These are phyloP conservation scores for Tulasnella sp. DNA, from an alignment of 768 basidiomycete genomes.

Conservation along the genomic window DNA sequence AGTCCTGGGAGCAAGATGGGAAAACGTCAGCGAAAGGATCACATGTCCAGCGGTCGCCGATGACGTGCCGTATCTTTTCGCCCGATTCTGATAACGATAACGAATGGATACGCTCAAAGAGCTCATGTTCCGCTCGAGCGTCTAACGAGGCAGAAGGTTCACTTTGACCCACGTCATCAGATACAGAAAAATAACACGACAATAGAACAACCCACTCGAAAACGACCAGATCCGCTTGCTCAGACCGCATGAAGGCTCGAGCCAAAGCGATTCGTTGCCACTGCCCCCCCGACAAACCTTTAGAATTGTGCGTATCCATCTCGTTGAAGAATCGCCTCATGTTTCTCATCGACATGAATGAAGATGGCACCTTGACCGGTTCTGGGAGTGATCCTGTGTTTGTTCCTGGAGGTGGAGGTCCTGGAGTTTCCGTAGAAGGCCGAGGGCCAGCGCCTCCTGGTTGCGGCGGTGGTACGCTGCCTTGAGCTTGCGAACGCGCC, in stretches of 20 bases:
- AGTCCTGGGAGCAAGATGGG: slow-evolving; percentile 37
- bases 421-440: neutral
- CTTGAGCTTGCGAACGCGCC: neutral
- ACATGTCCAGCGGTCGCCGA: too few relatives aligned
- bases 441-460: neutral
- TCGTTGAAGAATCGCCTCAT: too few relatives aligned
- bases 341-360: too few relatives aligned
- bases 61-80: slow-evolving; percentile 29
- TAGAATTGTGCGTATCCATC: too few relatives aligned
- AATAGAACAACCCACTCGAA: slow-evolving; percentile 59
- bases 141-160: slow-evolving; percentile 26
- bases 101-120: slow-evolving; percentile 42
- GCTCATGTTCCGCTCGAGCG: slow-evolving; percentile 51
- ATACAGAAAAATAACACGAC: neutral
- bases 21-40: slow-evolving; percentile 22
- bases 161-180: slow-evolving; percentile 5
- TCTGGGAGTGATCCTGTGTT: neutral
- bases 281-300: slow-evolving; percentile 30
- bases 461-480: neutral
- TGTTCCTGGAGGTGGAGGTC: too few relatives aligned
- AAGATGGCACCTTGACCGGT: too few relatives aligned
- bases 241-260: slow-evolving; percentile 73
- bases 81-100: slow-evolving; percentile 23
- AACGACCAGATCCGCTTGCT: slow-evolving; percentile 57
- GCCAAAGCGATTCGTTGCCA: slow-evolving; percentile 83